Conservation (phyloP, 805 yeast species). For the Starmerella apicola region DNA sequence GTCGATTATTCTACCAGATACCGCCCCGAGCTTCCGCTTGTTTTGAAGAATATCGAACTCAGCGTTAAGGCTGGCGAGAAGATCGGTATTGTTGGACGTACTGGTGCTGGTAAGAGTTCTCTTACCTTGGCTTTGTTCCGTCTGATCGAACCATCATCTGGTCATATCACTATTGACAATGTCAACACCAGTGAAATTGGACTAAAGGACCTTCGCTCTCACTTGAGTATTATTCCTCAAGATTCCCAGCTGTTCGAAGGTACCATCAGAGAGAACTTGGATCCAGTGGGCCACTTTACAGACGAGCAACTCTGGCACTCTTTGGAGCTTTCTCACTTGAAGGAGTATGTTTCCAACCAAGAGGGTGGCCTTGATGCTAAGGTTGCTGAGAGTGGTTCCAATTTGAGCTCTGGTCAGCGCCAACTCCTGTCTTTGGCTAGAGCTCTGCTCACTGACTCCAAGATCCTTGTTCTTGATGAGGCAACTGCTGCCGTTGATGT, state of each 20-base stretch:
- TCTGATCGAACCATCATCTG: constrained; percentile 63
- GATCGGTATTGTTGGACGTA: constrained; percentile 90
- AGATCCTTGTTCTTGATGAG: constrained; percentile 71
- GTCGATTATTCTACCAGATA: constrained; percentile 71
- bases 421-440: constrained; percentile 77
- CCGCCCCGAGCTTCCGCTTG: constrained; percentile 68
- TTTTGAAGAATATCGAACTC: constrained; percentile 54
- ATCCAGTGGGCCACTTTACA: constrained; percentile 55
- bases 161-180: constrained; percentile 62
- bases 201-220: constrained; percentile 60
- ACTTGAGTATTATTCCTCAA: constrained; percentile 79
- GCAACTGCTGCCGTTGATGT: constrained; percentile 87
- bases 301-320: constrained; percentile 81
- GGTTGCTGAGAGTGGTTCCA: constrained; percentile 69
- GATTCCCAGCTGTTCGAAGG: constrained; percentile 91
- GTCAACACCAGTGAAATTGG: constrained; percentile 58
- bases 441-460: constrained; percentile 63
- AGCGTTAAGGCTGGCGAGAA: constrained; percentile 64
- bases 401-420: constrained; percentile 77
- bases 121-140: constrained; percentile 74
- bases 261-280: constrained; percentile 70
- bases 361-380: constrained; percentile 42
- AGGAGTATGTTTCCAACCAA: constrained; percentile 48
- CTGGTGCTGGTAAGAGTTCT: constrained; percentile 93
- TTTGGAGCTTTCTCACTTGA: constrained; percentile 64